Evolutionary conservation across 2,329 filamentous ascomycete species (phyloP), one percentile per base, ranked within the genome.

Genomic region (Neospermospora avenae): DNA sequence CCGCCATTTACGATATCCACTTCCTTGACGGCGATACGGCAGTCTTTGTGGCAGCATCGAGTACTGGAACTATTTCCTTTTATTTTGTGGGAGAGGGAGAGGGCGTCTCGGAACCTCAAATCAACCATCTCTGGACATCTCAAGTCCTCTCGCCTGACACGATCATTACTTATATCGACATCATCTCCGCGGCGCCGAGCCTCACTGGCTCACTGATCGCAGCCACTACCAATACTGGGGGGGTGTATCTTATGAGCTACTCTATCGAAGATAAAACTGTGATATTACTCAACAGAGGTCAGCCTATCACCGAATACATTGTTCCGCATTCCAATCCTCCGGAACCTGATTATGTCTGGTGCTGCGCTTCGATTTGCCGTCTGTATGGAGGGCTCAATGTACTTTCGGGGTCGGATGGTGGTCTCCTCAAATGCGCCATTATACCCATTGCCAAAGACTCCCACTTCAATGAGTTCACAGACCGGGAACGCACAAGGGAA

Each of bases 1-100:
- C 86, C 55, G 93, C 91, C 5, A 82, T 97, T 28, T 81, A 97
- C 56, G 93, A 97, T 72, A 78, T 97, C 31, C 90, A 93, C 67
- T 98, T 97, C 73, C 84, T 87, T 62, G 84, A 83, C 1, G 70
- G 75, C 55, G 64, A 69, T 1, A 76, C 74, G 53, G 76, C 74
- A 51, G 75, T 89, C 3, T 80, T 96, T 56, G 91, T 86, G 10
- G 85, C 88, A 3, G 90, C 91, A 8, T 90, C 89, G 1, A 96
- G 91, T 63, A 90, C 88, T 0, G 90, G 88, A 0, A 81, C 81
- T 0, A 75, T 96, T 13, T 81, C 81, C 1, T 77, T 93, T 53
- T 91, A 88, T 73, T 77, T 73, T 64, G 75, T 88, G 46, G 69
- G 60, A 10, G 25, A 49, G 3, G 20, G 10, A 20, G 24, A 31